A percentile compares a stretch with the other conserved stretches of the same genome.
phyloP scores from a whole-genome alignment of 2,329 filamentous ascomycete species.

The Colletotrichum lentis region DNA sequence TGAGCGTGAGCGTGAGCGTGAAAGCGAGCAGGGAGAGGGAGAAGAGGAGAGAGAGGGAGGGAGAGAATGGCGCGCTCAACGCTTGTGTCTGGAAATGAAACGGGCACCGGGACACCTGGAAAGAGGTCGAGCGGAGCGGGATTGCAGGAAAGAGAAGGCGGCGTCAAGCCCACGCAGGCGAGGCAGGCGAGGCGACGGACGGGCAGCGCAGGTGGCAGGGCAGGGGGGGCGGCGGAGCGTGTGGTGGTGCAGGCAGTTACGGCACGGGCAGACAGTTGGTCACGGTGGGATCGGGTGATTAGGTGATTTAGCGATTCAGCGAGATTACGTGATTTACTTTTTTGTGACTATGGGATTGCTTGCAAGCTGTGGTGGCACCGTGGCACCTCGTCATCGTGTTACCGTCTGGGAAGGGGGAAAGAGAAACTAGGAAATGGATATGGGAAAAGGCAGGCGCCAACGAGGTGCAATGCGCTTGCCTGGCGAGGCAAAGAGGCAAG shows the following conservation, averaged over 20 bases:
- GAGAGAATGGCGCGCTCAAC: constrained; percentile 8
- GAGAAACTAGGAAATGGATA: no score
- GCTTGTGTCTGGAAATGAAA: constrained; percentile 35
- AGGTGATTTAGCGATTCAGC: no score
- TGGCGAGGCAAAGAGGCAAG: neutral
- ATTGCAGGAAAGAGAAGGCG: neutral
- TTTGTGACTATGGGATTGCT: no score
- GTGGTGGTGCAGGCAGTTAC: neutral
- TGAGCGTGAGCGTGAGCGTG: no score
- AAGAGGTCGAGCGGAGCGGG: constrained; percentile 19
- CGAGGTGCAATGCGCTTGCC: neutral
- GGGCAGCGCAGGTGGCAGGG: constrained; percentile 3
- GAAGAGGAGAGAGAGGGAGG: no score
- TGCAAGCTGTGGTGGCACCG: no score
- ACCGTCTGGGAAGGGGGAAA: neutral
- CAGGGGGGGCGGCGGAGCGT: no score
- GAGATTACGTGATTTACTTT: no score
- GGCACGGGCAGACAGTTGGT: neutral
- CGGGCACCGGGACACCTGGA: constrained; percentile 24
- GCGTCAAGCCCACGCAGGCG: neutral
- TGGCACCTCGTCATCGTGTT: no score
- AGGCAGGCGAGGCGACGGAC: constrained; percentile 2
- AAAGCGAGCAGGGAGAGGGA: no score
- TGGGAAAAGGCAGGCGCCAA: no score
- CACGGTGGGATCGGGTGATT: no score